Evolutionary conservation across 768 basidiomycete genomes (phyloP), one percentile per base, ranked within the genome.

Genomic region (Neoboletus brunneissimus): DNA sequence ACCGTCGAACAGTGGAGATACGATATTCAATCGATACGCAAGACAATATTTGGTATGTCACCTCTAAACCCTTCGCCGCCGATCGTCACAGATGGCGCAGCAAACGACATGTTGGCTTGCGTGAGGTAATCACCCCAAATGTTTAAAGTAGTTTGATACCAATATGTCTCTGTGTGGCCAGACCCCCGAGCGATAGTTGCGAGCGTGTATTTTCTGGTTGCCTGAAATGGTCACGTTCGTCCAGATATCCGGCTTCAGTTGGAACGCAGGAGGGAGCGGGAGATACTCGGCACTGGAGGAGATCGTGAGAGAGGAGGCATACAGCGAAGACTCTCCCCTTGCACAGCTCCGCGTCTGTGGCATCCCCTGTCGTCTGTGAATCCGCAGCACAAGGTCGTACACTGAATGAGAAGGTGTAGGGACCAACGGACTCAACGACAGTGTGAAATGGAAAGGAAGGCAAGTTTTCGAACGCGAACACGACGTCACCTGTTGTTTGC

Each of bases 91-190:
- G 75, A 65, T 1, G 76, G 77, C 12, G 77, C 77, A 1, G 76
- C 76, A 51, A 78, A 79, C 4, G 75, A 77, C 74, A 79, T 77
- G 54, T 78, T 77, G 32, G 70, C 75, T 25, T 61, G 59, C 34
- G 62, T 65, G 62, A 76, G 72, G 32, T 73, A 72, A 43, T 72
- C 72, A 13, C 75, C 75, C 75, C 76, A 76, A 15, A 77, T 74
- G 55, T 73, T 68, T 54, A 78, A 49, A 45, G 64, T 64, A n/a
- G 74, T 75, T 46, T 58, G 65, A 64, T 76, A 78, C 64, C 67
- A 75, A 23, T 61, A 64, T 16, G 56, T 64, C 47, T 67, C 50
- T 15, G 53, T 25, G 31, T 56, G 51, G 22, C 66, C 64, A 32
- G 34, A 53, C n/a, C 60, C 61, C 44, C 44, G 41, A 23, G 54